Conservation (phyloP, 352 stramenopile species). For the Pythium sukuiense region DNA sequence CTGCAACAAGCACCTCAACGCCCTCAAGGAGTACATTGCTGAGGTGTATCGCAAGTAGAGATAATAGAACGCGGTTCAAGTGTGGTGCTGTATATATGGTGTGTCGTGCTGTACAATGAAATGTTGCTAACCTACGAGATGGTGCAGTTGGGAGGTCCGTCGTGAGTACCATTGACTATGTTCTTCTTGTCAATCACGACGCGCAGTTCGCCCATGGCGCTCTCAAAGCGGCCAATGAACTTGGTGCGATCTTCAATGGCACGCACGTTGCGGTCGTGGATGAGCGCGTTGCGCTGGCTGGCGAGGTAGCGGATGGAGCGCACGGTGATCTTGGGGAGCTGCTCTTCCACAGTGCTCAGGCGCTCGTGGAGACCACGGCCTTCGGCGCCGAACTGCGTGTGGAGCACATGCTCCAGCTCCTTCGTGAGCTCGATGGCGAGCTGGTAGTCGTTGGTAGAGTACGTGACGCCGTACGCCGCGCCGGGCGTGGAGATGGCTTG, state of each 20-base stretch:
- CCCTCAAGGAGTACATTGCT: constrained; percentile 46
- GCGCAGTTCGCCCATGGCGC: constrained; percentile 59
- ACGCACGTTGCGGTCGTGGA: constrained; percentile 70
- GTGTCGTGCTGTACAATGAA: neutral
- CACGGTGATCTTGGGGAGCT: constrained; percentile 51
- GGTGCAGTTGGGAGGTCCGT: constrained; percentile 18
- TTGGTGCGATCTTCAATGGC: constrained; percentile 51
- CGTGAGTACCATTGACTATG: constrained; percentile 1
- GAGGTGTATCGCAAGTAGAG: constrained; percentile 32
- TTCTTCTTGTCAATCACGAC: constrained; percentile 60
- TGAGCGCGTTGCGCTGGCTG: constrained; percentile 79
- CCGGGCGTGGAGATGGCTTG: constrained; percentile 16
- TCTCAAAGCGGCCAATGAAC: constrained; percentile 70
- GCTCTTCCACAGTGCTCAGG: constrained; percentile 44
- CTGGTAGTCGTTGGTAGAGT: constrained; percentile 77
- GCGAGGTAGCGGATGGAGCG: constrained; percentile 77
- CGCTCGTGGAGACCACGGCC: constrained; percentile 78
- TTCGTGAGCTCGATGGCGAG: constrained; percentile 83
- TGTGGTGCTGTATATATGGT: neutral
- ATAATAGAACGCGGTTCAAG: neutral
- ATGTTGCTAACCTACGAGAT: constrained; percentile 32
- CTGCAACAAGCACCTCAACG: constrained; percentile 58
- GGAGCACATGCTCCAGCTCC: constrained; percentile 72
- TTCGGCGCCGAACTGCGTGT: constrained; percentile 59
- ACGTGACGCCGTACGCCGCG: constrained; percentile 26